Evolutionary conservation across 352 stramenopile species (phyloP).

Genomic region (Lagenidium sp.): DNA sequence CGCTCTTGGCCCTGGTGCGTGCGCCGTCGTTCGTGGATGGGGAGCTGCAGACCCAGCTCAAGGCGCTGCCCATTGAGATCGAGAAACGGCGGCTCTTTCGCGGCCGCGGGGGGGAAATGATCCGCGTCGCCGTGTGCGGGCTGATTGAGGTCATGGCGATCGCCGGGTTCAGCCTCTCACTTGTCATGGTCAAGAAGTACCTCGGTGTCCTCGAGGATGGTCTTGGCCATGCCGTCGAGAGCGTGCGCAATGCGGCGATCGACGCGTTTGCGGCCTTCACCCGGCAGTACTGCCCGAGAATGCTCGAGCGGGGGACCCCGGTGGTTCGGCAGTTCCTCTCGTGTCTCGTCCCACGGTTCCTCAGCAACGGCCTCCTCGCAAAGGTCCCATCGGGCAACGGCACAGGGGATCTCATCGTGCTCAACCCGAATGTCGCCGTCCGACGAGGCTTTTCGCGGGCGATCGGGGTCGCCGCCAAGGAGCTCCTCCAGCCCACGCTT

Average conservation of each 20-base stretch:
- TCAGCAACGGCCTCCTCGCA: conserved; percentile 36
- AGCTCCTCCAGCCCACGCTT: conserved; percentile 23
- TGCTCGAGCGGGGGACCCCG: conserved; percentile 37
- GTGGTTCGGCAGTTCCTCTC: conserved; percentile 38
- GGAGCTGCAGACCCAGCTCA: conserved; percentile 58
- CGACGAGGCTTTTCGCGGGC: conserved; percentile 75
- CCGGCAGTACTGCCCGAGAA: conserved; percentile 78
- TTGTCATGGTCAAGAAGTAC: conserved; percentile 74
- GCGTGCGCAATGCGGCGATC: conserved; percentile 85
- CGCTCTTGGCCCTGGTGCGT: conserved; percentile 41
- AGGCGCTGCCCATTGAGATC: conserved; percentile 74
- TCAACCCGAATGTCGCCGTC: conserved; percentile 83
- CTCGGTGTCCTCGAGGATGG: conserved; percentile 82
- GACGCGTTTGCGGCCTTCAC: conserved; percentile 83
- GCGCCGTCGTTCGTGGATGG: conserved; percentile 58
- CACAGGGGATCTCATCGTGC: conserved; percentile 6
- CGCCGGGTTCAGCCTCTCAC: conserved; percentile 36
- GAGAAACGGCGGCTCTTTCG: conserved; percentile 95
- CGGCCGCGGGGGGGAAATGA: conserved; percentile 93
- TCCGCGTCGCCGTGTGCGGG: conserved; percentile 90
- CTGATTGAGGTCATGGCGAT: conserved; percentile 90
- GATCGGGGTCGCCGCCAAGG: conserved; percentile 27
- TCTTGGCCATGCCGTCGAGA: conserved; percentile 91
- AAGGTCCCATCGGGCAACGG: conserved; percentile 2
- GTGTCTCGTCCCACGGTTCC: conserved; percentile 47